Conservation (phyloP, 495 filamentous ascomycete species). For the Cetradonia linearis region DNA sequence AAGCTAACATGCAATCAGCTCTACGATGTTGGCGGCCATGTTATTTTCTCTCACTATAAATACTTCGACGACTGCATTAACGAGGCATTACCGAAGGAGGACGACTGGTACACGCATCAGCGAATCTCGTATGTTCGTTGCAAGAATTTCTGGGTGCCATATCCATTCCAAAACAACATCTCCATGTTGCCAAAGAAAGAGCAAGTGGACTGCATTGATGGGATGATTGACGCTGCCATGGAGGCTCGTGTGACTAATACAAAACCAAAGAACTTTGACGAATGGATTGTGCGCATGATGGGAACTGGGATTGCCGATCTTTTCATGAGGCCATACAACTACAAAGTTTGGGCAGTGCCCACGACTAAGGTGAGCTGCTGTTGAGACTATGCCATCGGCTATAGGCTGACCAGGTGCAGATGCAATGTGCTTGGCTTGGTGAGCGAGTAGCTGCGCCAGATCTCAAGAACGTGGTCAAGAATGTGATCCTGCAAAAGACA, state of each 20-base stretch:
- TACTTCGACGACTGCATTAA: constrained; percentile 99
- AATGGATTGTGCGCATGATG: constrained; percentile 94
- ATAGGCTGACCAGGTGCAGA: constrained; percentile 42
- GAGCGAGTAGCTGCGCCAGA: constrained; percentile 97
- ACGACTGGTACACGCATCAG: constrained; percentile 96
- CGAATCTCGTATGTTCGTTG: constrained; percentile 98
- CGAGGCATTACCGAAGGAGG: constrained; percentile 84
- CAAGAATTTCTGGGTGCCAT: constrained; percentile 92
- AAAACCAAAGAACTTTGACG: constrained; percentile 93
- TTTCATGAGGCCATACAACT: constrained; percentile 99
- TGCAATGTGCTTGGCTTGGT: constrained; percentile 99
- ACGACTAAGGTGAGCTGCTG: constrained; percentile 74
- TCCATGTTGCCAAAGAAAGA: constrained; percentile 97
- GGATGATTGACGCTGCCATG: constrained; percentile 91
- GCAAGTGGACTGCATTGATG: constrained; percentile 89
- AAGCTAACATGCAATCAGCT: constrained; percentile 47
- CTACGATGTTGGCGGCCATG: constrained; percentile 98
- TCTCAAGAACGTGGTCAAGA: constrained; percentile 87
- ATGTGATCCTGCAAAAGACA: constrained; percentile 90
- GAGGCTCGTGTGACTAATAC: constrained; percentile 74
- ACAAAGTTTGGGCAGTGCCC: constrained; percentile 98
- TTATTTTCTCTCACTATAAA: constrained; percentile 99
- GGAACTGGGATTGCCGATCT: constrained; percentile 83
- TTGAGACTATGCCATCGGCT: background rate
- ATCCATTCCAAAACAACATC: constrained; percentile 99